phyloP scores from a whole-genome alignment of 352 stramenopile genomes.

The Thalassiosira ordinaria region DNA sequence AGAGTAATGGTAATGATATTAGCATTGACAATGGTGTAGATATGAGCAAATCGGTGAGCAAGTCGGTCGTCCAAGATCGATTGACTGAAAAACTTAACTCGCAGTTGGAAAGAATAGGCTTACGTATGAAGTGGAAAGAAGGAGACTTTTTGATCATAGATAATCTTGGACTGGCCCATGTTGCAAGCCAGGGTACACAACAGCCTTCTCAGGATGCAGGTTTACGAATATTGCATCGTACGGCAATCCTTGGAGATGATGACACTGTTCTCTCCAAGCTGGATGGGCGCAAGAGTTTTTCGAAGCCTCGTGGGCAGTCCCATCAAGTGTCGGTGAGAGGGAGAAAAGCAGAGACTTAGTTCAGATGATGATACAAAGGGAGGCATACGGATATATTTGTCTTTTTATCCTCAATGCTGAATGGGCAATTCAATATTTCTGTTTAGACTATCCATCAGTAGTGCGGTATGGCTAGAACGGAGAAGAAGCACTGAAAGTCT shows the following conservation, averaged over 20 bases:
- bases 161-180: constrained; percentile 18
- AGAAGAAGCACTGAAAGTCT: too few species aligned
- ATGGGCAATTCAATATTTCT: too few species aligned
- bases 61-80: constrained; percentile 3
- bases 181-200: constrained; percentile 14
- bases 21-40: background rate
- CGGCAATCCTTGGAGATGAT: constrained; percentile 1
- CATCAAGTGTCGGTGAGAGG: too few species aligned
- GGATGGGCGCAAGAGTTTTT: constrained; percentile 15
- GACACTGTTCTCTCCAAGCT: constrained; percentile 11
- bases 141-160: constrained; percentile 19
- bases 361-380: too few species aligned
- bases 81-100: constrained; percentile 14
- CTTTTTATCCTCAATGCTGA: too few species aligned
- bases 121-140: constrained; percentile 11
- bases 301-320: too few species aligned
- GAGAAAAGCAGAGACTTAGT: too few species aligned
- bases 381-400: too few species aligned
- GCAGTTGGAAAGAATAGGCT: background rate
- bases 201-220: background rate
- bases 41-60: background rate
- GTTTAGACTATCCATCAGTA: too few species aligned
- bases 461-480: too few species aligned
- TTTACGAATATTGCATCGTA: constrained; percentile 19
- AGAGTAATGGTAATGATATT: background rate